These are phyloP conservation scores for Phytophthora citricola DNA, from an alignment of 352 stramenopile genomes.

Conservation along the genomic window DNA sequence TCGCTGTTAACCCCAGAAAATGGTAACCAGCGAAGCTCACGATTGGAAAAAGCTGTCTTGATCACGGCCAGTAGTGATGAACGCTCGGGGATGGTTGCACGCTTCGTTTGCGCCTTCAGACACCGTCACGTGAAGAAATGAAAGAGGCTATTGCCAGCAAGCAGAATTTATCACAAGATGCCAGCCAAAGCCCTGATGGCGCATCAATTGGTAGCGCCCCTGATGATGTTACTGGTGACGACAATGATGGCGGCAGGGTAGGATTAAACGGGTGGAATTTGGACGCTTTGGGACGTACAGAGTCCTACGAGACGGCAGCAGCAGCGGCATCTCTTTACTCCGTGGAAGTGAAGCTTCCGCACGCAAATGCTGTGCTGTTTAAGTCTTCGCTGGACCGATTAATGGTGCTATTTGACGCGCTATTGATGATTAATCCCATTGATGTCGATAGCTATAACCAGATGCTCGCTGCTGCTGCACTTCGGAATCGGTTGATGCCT, in stretches of 20 bases:
- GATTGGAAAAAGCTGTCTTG: constrained; percentile 53
- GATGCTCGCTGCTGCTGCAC: constrained; percentile 57
- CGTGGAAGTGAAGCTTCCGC: constrained; percentile 66
- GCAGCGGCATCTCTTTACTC: constrained; percentile 61
- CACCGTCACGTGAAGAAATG: constrained; percentile 54
- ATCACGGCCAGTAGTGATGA: constrained; percentile 50
- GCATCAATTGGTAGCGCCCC: constrained; percentile 30
- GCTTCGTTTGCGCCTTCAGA: constrained; percentile 58
- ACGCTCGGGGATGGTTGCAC: constrained; percentile 46
- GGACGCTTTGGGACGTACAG: constrained; percentile 63
- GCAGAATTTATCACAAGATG: constrained; percentile 76
- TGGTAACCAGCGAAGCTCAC: constrained; percentile 59
- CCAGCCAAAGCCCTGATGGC: constrained; percentile 55
- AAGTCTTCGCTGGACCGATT: constrained; percentile 79
- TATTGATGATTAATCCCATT: constrained; percentile 89
- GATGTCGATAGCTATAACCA: constrained; percentile 86
- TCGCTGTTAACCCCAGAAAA: constrained; percentile 56
- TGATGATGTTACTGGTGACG: constrained; percentile 67
- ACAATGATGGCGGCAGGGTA: constrained; percentile 82
- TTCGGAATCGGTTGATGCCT: constrained; percentile 63
- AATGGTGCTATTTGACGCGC: constrained; percentile 85
- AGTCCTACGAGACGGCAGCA: constrained; percentile 68
- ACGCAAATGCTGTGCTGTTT: constrained; percentile 59
- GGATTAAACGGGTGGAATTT: constrained; percentile 85
- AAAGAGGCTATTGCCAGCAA: constrained; percentile 58